Conservation (phyloP, 371 early-diverging fungal genomes). For the Rhizomucor pusillus region DNA sequence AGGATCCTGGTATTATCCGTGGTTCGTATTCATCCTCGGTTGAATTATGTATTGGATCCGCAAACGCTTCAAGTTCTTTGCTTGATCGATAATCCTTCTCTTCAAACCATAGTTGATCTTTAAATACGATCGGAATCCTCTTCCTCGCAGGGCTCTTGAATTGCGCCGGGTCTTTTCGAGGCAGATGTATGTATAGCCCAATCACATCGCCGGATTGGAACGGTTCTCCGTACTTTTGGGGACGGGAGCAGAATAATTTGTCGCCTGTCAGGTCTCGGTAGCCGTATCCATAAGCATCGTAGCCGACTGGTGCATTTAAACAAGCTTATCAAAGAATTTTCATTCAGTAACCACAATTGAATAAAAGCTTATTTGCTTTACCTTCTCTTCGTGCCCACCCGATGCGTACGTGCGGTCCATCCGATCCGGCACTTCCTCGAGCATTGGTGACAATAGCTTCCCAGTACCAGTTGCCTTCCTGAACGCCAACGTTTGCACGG, state of each 20-base stretch:
- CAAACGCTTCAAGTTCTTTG: slow-evolving; percentile 51
- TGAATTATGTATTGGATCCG: slow-evolving; percentile 34
- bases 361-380: slow-evolving; percentile 11
- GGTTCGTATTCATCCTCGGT: slow-evolving; percentile 26
- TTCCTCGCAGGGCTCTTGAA: slow-evolving; percentile 52
- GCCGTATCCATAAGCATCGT: slow-evolving; percentile 69
- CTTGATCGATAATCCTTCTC: slow-evolving; percentile 63
- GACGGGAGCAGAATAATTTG: slow-evolving; percentile 58
- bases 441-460: slow-evolving; percentile 58
- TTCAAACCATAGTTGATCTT: slow-evolving; percentile 66
- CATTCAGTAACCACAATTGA: background rate
- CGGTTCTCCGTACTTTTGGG: slow-evolving; percentile 55
- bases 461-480: slow-evolving; percentile 70
- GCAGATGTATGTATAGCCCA: slow-evolving; percentile 63
- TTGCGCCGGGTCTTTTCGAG: slow-evolving; percentile 34
- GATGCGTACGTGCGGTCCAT: slow-evolving; percentile 62
- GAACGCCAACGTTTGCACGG: slow-evolving; percentile 64
- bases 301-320: slow-evolving; percentile 68
- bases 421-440: slow-evolving; percentile 29
- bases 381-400: slow-evolving; percentile 72
- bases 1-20: slow-evolving; percentile 49
- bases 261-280: slow-evolving; percentile 69
- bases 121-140: slow-evolving; percentile 61
- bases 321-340: slow-evolving; percentile 38
- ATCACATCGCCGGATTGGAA: slow-evolving; percentile 70